Base-by-base conservation (phyloP, 2,329 filamentous ascomycete genomes). In the Boeremia exigua region DNA sequence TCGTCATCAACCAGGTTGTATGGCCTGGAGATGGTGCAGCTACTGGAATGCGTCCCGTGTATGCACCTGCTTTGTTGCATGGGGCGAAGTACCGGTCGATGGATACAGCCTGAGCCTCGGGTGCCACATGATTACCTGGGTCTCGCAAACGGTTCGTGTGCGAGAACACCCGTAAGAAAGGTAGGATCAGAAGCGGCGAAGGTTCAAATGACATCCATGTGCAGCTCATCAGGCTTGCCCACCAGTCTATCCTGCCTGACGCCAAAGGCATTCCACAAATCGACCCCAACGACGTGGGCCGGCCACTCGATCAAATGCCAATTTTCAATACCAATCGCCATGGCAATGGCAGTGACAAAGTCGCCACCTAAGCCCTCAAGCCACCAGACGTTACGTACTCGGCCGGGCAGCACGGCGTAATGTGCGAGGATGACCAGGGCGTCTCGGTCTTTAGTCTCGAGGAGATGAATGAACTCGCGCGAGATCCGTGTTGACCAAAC, bases 371-470 rank as follows among this genome's bases (percentile, higher is more conserved):
- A 43, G 0, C 70, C 71, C 37, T 74, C 71, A 6, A 75, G 47
- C 71, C 71, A 75, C 72, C 72, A 75, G 7, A 73, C 67, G 23
- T 70, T 70, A 14, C 71, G 54, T 7, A 73, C 66, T 19, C 72
- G 56, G 0, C 71, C 71, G 1, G 73, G 64, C 14, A 78, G 53
- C 5, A 77, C 65, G 15, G 74, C 75, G 48, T 72, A 78, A 48
- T 78, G 68, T 9, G 74, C 75, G 9, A 77, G 55, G 15, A 78
- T 67, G 25, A 77, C 68, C 12, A 78, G 55, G 1, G 74, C 74
- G 15, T 72, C 64, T 1, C 59, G 52, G 28, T 75, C 68, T 46
- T 69, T 70, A 34, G 61, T 49, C 29, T 71, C 68, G 23, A 76
- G 52, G 14, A 73, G 55, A 14, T 59, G 48, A 2, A 74, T 66